These are phyloP conservation scores for Boletus pseudo-olivaceus DNA, from an alignment of 768 basidiomycete genomes.

Conservation along the genomic window DNA sequence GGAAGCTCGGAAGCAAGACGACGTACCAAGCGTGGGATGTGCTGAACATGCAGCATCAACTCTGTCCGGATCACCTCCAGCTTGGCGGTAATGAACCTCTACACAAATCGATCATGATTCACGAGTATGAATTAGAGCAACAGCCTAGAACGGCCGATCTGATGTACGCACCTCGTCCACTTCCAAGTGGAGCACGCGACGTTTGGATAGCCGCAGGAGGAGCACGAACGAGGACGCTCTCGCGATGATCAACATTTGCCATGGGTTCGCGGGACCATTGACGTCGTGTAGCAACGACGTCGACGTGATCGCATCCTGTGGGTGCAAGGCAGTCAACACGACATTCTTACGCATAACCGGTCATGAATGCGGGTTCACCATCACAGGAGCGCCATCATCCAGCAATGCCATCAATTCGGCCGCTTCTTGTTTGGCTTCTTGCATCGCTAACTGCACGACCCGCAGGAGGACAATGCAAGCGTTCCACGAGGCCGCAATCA, in stretches of 20 bases:
- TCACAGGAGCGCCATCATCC: not conserved
- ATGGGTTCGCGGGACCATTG: not conserved
- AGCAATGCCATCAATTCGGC: constrained; percentile 12
- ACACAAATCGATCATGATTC: not conserved
- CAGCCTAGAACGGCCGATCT: not conserved
- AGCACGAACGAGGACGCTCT: constrained; percentile 19
- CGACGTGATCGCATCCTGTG: constrained; percentile 8
- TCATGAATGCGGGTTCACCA: constrained; percentile 7
- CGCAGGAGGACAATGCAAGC: constrained; percentile 11
- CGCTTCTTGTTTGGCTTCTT: constrained; percentile 18
- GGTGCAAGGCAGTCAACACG: not conserved
- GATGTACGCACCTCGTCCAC: constrained; percentile 21
- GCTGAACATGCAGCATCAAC: constrained; percentile 5
- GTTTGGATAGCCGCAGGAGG: constrained; percentile 16
- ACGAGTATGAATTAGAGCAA: not conserved
- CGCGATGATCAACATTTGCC: constrained; percentile 22
- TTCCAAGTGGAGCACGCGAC: constrained; percentile 21
- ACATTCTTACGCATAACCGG: not conserved
- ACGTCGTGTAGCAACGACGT: not conserved
- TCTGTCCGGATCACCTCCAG: constrained; percentile 21
- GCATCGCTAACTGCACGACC: constrained; percentile 5
- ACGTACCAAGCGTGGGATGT: constrained; percentile 19
- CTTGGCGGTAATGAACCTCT: constrained; percentile 16
- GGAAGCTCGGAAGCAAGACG: not conserved
- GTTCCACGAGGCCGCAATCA: constrained; percentile 7